These are phyloP conservation scores for Aureobasidium namibiae DNA, from an alignment of 2,329 filamentous ascomycete species.

Conservation along the genomic window DNA sequence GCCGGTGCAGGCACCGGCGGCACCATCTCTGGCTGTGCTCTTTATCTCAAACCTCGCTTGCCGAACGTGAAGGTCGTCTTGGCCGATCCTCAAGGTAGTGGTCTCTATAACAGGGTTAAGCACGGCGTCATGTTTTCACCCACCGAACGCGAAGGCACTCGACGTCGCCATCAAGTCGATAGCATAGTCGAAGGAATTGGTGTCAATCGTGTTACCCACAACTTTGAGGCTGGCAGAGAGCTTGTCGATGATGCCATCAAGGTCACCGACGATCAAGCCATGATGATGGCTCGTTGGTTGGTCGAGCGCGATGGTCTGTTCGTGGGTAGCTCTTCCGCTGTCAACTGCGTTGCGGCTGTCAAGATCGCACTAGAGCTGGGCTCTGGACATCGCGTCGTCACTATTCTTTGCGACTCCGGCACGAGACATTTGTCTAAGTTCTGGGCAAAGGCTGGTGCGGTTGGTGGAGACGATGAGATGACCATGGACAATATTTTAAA, in stretches of 20 bases:
- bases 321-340: slow-evolving; percentile 87
- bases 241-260: slow-evolving; percentile 84
- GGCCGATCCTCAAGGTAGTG: slow-evolving; percentile 89
- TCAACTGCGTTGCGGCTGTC: slow-evolving; percentile 71
- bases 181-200: slow-evolving; percentile 94
- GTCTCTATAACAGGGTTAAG: slow-evolving; percentile 82
- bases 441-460: slow-evolving; percentile 63
- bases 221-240: slow-evolving; percentile 80
- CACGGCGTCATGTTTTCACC: slow-evolving; percentile 92
- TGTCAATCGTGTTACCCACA: slow-evolving; percentile 87
- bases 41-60: slow-evolving; percentile 70
- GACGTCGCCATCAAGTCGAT: slow-evolving; percentile 84
- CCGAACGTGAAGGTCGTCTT: slow-evolving; percentile 63
- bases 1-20: slow-evolving; percentile 91
- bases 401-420: slow-evolving; percentile 70
- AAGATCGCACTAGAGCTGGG: slow-evolving; percentile 56
- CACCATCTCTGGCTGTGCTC: slow-evolving; percentile 79
- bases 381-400: slow-evolving; percentile 58
- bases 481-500: slow-evolving; percentile 47
- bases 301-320: slow-evolving; percentile 96
- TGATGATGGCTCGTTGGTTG: slow-evolving; percentile 90
- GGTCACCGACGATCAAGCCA: slow-evolving; percentile 81
- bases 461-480: slow-evolving; percentile 45
- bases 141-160: slow-evolving; percentile 84
- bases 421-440: slow-evolving; percentile 77